Evolutionary conservation across 2,329 filamentous ascomycete genomes (phyloP).

Genomic region (Ceratocystiopsis brevicomis): DNA sequence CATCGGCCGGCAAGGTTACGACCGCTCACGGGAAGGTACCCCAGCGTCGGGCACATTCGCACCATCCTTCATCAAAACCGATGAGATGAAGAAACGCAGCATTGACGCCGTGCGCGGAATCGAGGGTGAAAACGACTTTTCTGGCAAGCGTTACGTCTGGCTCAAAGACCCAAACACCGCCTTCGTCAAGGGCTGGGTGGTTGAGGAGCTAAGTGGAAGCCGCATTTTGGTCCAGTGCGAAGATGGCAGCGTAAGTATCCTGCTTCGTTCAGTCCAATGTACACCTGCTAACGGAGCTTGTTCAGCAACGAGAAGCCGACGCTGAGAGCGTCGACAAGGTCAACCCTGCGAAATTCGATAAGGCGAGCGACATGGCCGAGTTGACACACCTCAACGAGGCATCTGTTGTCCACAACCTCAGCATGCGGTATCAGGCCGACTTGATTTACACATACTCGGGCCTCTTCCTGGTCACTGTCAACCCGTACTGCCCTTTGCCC

Average conservation of each 20-base stretch:
- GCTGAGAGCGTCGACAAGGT: conserved; percentile 89
- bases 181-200: conserved; percentile 82
- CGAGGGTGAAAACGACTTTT: conserved; percentile 97
- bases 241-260: conserved; percentile 54
- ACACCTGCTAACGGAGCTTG: conserved; percentile 6
- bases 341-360: conserved; percentile 98
- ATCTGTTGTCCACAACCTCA: conserved; percentile 91
- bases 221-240: conserved; percentile 78
- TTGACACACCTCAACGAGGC: conserved; percentile 95
- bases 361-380: conserved; percentile 97
- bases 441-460: conserved; percentile 97
- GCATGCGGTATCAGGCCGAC: conserved; percentile 87
- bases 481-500: conserved; percentile 83
- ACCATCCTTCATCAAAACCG: conserved; percentile 83
- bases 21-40: conserved; percentile 45
- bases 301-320: conserved; percentile 68
- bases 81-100: conserved; percentile 41
- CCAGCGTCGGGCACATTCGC: conserved; percentile 70
- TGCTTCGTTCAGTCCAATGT: no score
- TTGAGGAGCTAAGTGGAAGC: conserved; percentile 56
- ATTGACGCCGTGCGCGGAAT: conserved; percentile 48
- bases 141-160: conserved; percentile 96
- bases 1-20: conserved; percentile 22
- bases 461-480: conserved; percentile 88
- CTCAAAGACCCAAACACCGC: conserved; percentile 70